Evolutionary conservation across 2,329 filamentous ascomycete genomes (phyloP).

Genomic region (Beauveria rudraprayagi): DNA sequence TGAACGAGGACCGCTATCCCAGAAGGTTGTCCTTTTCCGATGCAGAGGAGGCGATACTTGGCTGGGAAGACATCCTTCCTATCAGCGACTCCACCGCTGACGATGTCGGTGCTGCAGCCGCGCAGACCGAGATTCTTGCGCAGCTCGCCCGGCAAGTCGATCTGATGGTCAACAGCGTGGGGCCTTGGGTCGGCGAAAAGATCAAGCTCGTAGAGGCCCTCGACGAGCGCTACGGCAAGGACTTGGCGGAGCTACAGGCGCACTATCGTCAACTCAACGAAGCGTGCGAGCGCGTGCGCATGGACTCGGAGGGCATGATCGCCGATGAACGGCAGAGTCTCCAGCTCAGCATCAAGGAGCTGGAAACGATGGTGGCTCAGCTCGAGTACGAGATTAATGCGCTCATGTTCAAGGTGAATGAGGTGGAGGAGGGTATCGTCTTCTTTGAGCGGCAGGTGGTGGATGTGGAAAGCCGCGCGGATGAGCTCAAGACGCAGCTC

Average conservation of each 20-base stretch:
- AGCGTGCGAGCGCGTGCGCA: constrained; percentile 58
- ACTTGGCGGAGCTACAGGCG: constrained; percentile 56
- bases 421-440: constrained; percentile 74
- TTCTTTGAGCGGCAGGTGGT: constrained; percentile 74
- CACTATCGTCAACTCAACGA: constrained; percentile 65
- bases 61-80: constrained; percentile 51
- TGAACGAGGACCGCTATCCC: constrained; percentile 57
- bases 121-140: constrained; percentile 45
- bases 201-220: constrained; percentile 49
- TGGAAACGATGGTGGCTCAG: constrained; percentile 74
- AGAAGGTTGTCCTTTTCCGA: constrained; percentile 68
- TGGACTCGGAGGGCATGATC: constrained; percentile 61
- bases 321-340: constrained; percentile 60
- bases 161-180: constrained; percentile 42
- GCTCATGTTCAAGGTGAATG: constrained; percentile 70
- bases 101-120: constrained; percentile 21
- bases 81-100: constrained; percentile 24
- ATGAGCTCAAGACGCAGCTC: constrained; percentile 53
- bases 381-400: constrained; percentile 86
- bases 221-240: constrained; percentile 52
- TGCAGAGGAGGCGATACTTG: constrained; percentile 65
- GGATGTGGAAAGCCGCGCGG: constrained; percentile 58
- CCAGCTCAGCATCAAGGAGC: constrained; percentile 64
- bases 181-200: constrained; percentile 54
- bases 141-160: constrained; percentile 46